Conservation (phyloP, 2,329 filamentous ascomycete genomes). For the Periglandula ipomoeae region DNA sequence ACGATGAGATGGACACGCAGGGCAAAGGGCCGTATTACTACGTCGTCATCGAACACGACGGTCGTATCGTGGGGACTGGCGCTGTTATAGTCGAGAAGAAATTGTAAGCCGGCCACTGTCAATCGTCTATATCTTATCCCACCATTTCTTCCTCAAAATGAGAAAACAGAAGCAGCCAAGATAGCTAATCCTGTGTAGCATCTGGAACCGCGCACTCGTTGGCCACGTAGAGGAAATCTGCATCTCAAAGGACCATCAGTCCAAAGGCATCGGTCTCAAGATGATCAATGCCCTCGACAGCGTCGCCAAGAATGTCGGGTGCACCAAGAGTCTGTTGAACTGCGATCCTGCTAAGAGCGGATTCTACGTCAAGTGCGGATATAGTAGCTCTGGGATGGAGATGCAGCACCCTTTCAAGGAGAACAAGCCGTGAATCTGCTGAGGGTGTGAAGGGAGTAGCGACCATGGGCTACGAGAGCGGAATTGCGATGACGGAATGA, state of each 20-base stretch:
- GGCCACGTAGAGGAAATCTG: conserved; percentile 84
- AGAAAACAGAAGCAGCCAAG: background rate
- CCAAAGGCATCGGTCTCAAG: conserved; percentile 67
- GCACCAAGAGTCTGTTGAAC: conserved; percentile 74
- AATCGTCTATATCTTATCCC: no score
- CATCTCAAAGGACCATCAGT: conserved; percentile 68
- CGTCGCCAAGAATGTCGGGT: conserved; percentile 63
- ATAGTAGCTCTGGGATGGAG: conserved; percentile 11
- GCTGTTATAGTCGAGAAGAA: conserved; percentile 72
- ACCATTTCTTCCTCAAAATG: no score
- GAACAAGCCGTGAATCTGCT: background rate
- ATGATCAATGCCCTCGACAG: conserved; percentile 72
- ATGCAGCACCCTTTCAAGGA: conserved; percentile 11
- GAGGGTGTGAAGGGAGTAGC: no score
- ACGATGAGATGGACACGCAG: conserved; percentile 43
- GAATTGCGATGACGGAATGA: no score
- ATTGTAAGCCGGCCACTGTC: no score
- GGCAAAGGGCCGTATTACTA: conserved; percentile 54
- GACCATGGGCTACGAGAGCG: no score
- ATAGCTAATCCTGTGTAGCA: conserved; percentile 27
- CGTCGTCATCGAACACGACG: conserved; percentile 56
- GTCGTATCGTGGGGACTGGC: conserved; percentile 62
- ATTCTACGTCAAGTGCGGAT: conserved; percentile 50
- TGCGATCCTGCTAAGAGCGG: conserved; percentile 70
- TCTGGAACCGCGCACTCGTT: conserved; percentile 58